phyloP scores from a whole-genome alignment of 1,139 yeast genomes.

The Arxiozyma telluris region DNA sequence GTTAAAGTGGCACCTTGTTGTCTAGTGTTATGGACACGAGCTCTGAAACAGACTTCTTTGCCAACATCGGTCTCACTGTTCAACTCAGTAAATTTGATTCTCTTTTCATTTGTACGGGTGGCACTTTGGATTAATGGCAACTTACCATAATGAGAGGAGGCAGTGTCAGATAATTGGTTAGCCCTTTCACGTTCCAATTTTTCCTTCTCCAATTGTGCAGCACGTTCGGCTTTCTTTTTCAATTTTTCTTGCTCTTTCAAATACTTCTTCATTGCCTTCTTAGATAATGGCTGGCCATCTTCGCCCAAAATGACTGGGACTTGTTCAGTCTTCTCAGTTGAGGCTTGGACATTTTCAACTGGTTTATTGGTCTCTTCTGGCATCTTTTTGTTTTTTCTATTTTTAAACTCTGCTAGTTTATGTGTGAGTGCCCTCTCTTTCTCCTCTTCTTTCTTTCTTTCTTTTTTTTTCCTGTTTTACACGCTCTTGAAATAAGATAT shows the following conservation, averaged over 20 bases:
- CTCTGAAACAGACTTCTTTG: slow-evolving; percentile 74
- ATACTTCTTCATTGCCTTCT: slow-evolving; percentile 89
- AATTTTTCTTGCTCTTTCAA: slow-evolving; percentile 92
- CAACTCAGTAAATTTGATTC: slow-evolving; percentile 51
- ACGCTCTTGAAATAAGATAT: too few species aligned
- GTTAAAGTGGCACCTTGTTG: slow-evolving; percentile 94
- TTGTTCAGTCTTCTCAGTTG: slow-evolving; percentile 4
- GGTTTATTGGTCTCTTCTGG: slow-evolving; percentile 11
- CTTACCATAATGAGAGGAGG: slow-evolving; percentile 83
- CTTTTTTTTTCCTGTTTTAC: too few species aligned
- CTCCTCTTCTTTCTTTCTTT: neutral
- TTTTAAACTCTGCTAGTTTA: too few species aligned
- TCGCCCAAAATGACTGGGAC: slow-evolving; percentile 42
- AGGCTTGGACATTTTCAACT: slow-evolving; percentile 8
- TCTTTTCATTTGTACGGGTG: slow-evolving; percentile 48
- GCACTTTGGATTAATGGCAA: slow-evolving; percentile 76
- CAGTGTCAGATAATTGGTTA: slow-evolving; percentile 66
- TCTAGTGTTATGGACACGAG: slow-evolving; percentile 87
- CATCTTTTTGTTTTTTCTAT: too few species aligned
- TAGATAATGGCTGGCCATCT: slow-evolving; percentile 92
- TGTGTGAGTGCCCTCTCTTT: too few species aligned
- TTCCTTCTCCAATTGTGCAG: slow-evolving; percentile 78
- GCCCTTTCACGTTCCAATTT: slow-evolving; percentile 57
- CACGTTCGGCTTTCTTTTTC: slow-evolving; percentile 86
- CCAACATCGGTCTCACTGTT: slow-evolving; percentile 58